Base-by-base conservation (phyloP, 805 yeast species). In the Candida suzukii region DNA sequence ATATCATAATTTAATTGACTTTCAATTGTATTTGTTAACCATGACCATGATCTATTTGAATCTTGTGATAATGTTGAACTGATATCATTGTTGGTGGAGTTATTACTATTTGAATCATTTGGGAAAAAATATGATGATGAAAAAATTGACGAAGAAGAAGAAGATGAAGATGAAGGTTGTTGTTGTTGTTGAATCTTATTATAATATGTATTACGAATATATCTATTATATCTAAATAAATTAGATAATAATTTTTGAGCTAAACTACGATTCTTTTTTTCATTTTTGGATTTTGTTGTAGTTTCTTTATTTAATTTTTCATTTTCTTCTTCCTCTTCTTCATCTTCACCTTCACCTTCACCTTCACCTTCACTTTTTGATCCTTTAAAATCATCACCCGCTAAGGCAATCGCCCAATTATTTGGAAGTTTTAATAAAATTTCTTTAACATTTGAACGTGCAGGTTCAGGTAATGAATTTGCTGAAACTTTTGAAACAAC, bases 401-500 rank as follows among this genome's bases (percentile, higher is more conserved):
- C 21, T 11, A 42, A 17, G 2, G 46, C 41, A 35, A 39, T 45
- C 47, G 88, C 76, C 91, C 91, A 75, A 52, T 80, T 74, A 30
- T 72, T 61, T 1, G 98, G 99, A 37, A 91, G 67, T 43, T 76
- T 74, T 39, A 93, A 67, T 14, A 91, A 71, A 30, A 83, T 80
- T 46, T 83, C 85, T 29, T 97, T 72, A 13, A 93, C 95, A 39
- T 83, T 80, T 2, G 83, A 68, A 48, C 95, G 75, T 8, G 88
- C 88, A 3, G 86, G 84, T 48, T 82, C 88, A 8, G 88, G 87
- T 27, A 83, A 60, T 3, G 88, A 76, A 44, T 71, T 76, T 0
- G 90, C 88, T 1, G 88, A 85, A 50, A 87, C 86, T 47, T 84
- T 85, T 3, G 97, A 86, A 11, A 93, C 84, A 30, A 91, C 77